Evolutionary conservation across 306 rosid genomes (phyloP).

Genomic region (Casuarina cunninghamiana): DNA sequence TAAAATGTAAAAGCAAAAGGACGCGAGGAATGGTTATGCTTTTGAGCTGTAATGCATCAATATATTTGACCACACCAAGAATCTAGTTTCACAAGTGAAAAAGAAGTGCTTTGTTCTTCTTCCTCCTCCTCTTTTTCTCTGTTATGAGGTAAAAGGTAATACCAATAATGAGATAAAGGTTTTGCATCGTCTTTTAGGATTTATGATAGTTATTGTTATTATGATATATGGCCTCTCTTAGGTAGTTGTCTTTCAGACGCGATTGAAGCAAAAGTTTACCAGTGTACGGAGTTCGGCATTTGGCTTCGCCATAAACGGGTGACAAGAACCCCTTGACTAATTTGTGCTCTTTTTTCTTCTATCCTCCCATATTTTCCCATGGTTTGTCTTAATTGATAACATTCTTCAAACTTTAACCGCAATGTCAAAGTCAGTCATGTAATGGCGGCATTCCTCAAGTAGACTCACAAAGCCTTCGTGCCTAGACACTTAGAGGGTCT

Average conservation of each 20-base stretch:
- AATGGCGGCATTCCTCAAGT: no score
- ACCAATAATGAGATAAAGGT: neutral
- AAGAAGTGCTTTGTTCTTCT: neutral
- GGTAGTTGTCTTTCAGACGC: neutral
- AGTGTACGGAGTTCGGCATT: neutral
- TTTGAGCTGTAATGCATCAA: slow-evolving; percentile 15
- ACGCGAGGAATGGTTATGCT: slow-evolving; percentile 4
- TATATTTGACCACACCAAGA: slow-evolving; percentile 1
- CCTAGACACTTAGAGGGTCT: no score
- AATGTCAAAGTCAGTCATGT: no score
- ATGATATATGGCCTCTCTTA: neutral
- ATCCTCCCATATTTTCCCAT: no score
- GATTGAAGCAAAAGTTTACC: neutral
- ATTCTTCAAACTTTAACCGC: no score
- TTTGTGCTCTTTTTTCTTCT: no score
- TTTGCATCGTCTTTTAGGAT: neutral
- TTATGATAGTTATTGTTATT: neutral
- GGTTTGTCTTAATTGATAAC: no score
- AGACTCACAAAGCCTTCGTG: no score
- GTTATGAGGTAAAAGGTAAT: neutral
- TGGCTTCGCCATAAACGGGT: neutral
- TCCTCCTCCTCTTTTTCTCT: no score
- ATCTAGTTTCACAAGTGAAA: neutral
- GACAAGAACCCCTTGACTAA: no score
- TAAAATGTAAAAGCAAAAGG: neutral